Conservation (phyloP, 2,329 filamentous ascomycete genomes). For the Incumbomyces lentus region DNA sequence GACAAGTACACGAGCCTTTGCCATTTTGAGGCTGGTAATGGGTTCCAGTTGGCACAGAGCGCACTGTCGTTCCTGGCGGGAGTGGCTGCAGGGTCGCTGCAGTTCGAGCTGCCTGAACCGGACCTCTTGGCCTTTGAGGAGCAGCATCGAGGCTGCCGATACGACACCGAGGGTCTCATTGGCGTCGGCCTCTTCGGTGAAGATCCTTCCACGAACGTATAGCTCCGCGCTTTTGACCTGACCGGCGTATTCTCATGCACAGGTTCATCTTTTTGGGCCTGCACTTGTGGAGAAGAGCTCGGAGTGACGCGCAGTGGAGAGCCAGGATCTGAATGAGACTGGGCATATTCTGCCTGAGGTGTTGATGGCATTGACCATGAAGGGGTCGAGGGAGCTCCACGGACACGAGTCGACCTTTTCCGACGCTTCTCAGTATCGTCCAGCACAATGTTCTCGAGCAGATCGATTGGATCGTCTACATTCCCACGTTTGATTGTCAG, state of each 20-base stretch:
- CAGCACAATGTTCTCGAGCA: conserved; percentile 84
- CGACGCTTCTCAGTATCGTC: conserved; percentile 93
- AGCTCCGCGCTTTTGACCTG: neutral
- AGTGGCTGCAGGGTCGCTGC: conserved; percentile 49
- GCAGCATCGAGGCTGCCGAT: conserved; percentile 54
- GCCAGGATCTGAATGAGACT: conserved; percentile 58
- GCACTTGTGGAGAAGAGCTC: neutral
- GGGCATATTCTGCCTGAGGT: conserved; percentile 56
- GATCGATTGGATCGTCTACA: conserved; percentile 79
- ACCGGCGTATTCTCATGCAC: conserved; percentile 13
- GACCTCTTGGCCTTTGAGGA: conserved; percentile 71
- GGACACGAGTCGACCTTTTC: conserved; percentile 59
- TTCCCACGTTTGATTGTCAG: conserved; percentile 78
- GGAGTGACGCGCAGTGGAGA: conserved; percentile 44
- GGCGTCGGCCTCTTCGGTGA: conserved; percentile 70
- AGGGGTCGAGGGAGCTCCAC: conserved; percentile 54
- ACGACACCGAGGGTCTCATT: conserved; percentile 59
- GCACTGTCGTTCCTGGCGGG: conserved; percentile 53
- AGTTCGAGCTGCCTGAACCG: conserved; percentile 86
- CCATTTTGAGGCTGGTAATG: conserved; percentile 82
- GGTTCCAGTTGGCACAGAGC: conserved; percentile 61
- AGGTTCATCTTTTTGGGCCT: conserved; percentile 11
- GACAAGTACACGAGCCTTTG: conserved; percentile 86
- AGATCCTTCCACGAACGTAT: conserved; percentile 53
- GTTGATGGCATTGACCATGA: conserved; percentile 53